Conservation (phyloP, 208 protist species). For the Leishmania amazonensis region DNA sequence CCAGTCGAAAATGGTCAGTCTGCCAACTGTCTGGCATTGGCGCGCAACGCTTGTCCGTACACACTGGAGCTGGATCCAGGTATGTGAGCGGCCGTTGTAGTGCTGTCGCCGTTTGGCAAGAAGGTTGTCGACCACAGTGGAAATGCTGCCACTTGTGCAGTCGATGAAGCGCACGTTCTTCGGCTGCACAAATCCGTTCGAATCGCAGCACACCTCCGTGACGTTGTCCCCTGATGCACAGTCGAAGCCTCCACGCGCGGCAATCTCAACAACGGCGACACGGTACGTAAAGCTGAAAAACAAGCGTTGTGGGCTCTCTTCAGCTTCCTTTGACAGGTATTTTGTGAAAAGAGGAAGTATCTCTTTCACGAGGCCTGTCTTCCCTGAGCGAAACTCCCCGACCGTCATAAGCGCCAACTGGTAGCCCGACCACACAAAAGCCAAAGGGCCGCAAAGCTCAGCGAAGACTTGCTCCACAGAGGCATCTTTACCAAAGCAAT, state of each 20-base stretch:
- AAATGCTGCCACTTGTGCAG: conserved; percentile 31
- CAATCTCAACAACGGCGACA: conserved; percentile 42
- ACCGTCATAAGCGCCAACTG: conserved; percentile 45
- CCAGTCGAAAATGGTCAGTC: conserved; percentile 54
- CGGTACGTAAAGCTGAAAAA: conserved; percentile 34
- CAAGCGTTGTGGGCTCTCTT: conserved; percentile 7
- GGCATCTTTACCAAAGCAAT: conserved; percentile 33
- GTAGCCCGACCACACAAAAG: conserved; percentile 32
- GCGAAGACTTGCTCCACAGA: conserved; percentile 33
- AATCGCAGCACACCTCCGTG: conserved; percentile 25
- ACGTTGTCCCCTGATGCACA: conserved; percentile 24
- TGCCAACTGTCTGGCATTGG: conserved; percentile 37
- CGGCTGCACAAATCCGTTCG: conserved; percentile 35
- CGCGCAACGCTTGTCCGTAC: conserved; percentile 34
- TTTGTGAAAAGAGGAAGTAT: conserved; percentile 45
- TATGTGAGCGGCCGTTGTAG: conserved; percentile 42
- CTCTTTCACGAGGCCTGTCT: conserved; percentile 31
- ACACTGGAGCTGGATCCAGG: conserved; percentile 62
- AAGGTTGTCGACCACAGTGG: conserved; percentile 26
- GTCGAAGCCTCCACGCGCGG: conserved; percentile 34
- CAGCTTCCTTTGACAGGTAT: conserved; percentile 14
- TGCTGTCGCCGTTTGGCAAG: conserved; percentile 31
- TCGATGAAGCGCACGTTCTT: conserved; percentile 36
- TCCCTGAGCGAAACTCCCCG: conserved; percentile 37
- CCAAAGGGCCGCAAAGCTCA: conserved; percentile 38